A percentile compares a stretch with the other conserved stretches of the same genome.
phyloP scores from a whole-genome alignment of 2,329 filamentous ascomycete genomes.

The Ascochyta fabae region DNA sequence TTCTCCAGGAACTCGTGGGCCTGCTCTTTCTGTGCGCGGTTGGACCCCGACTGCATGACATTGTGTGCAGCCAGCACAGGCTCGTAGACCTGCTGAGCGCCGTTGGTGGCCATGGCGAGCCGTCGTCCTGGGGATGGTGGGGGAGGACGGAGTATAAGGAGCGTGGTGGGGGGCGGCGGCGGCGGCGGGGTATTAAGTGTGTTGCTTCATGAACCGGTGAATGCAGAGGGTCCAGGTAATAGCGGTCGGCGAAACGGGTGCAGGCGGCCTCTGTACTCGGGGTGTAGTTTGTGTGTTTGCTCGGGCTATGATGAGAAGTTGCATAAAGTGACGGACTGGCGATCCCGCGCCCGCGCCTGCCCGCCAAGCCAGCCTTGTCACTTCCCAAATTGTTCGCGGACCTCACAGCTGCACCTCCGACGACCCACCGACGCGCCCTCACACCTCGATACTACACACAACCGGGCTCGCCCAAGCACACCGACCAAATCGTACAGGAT shows the following conservation, averaged over 20 bases:
- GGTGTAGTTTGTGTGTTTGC: slow-evolving; percentile 25
- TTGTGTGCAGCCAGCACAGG: slow-evolving; percentile 87
- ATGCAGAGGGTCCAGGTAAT: not conserved
- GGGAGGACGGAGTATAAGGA: slow-evolving; percentile 21
- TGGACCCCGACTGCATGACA: slow-evolving; percentile 85
- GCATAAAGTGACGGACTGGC: slow-evolving; percentile 33
- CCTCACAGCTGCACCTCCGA: slow-evolving; percentile 27
- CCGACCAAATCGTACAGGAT: not conserved
- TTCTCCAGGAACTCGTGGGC: slow-evolving; percentile 90
- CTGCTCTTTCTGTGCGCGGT: slow-evolving; percentile 83
- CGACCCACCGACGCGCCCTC: slow-evolving; percentile 19
- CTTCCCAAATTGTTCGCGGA: slow-evolving; percentile 40
- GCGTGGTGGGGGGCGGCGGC: slow-evolving; percentile 25
- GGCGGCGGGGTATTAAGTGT: slow-evolving; percentile 37
- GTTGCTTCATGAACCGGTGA: slow-evolving; percentile 32
- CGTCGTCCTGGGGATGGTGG: slow-evolving; percentile 27
- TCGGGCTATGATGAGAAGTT: slow-evolving; percentile 28
- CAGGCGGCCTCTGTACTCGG: slow-evolving; percentile 7
- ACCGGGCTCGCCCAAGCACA: slow-evolving; percentile 5
- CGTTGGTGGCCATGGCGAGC: slow-evolving; percentile 70
- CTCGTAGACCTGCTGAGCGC: slow-evolving; percentile 74
- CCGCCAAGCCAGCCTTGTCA: slow-evolving; percentile 35
- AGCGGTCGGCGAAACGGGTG: slow-evolving; percentile 7
- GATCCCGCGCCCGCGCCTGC: slow-evolving; percentile 26
- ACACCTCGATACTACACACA: slow-evolving; percentile 5